Evolutionary conservation across 306 rosid species (phyloP), one percentile per base, ranked within the genome.

Genomic region (Chamaecrista fasciculata): DNA sequence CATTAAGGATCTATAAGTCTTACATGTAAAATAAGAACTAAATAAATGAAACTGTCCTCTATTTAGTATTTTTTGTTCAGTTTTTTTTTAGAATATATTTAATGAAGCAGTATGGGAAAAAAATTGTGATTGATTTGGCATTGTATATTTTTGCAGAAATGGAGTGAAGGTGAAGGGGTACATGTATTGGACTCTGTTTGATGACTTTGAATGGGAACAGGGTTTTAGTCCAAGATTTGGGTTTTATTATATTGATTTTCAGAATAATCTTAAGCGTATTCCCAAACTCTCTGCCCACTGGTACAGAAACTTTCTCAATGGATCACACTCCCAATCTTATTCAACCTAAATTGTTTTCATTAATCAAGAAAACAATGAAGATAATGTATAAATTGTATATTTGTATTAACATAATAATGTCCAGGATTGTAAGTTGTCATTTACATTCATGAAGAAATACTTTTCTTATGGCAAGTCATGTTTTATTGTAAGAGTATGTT

Each of bases 121-220:
- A 44, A n/a, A 20, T 15, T 4, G 49, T 44, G 49, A n/a, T 15
- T 44, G 49, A n/a, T 15, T 44, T 20, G 6, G 20, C 7, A 16
- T 61, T 40, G 49, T 15, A 25, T 40, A 40, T 39, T 77, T 71
- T 19, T 15, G 20, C 56, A 67, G 74, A 12, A 50, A 72, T 40
- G 78, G 82, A 25, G 78, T 60, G 55, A 72, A 78, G 3, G 82
- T 72, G 16, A 67, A 66, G 33, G 74, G 78, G 4, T 78, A 78
- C 20, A 59, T 78, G 70, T 46, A 72, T 19, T 72, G 75, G 78
- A 14, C 60, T 25, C 11, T 72, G 2, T 59, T 78, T 7, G 78
- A 72, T 62, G 63, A 72, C 8, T 78, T 78, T 47, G 82, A 72
- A 62, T 78, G 62, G 69, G 71, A 34, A 39, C 37, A 55, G 5